Evolutionary conservation across 129 eudicot genomes (phyloP).

Genomic region (Flaveria linearis): DNA sequence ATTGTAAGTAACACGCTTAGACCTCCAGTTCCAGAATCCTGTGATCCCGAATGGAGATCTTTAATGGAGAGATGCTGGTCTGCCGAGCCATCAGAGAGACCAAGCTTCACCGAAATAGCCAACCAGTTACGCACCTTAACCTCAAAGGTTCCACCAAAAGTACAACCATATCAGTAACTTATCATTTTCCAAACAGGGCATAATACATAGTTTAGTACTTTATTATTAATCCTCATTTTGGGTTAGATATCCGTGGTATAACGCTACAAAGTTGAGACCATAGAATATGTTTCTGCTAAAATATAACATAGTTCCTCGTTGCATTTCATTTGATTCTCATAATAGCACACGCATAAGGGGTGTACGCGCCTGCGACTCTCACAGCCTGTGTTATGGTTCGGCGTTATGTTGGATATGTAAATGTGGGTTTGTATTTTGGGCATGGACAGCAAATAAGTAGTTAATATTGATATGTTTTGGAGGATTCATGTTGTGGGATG

Average conservation of each 20-base stretch:
- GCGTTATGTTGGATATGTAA: not conserved
- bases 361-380: not conserved
- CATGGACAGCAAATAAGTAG: not conserved
- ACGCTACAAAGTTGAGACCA: slow-evolving; percentile 19
- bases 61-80: slow-evolving; percentile 97
- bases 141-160: slow-evolving; percentile 65
- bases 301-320: slow-evolving; percentile 19
- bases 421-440: slow-evolving; percentile 19
- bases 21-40: slow-evolving; percentile 76
- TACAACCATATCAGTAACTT: slow-evolving; percentile 46
- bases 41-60: slow-evolving; percentile 82
- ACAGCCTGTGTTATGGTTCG: not conserved
- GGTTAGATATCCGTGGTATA: slow-evolving; percentile 13
- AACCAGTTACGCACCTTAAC: slow-evolving; percentile 70
- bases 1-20: slow-evolving; percentile 94
- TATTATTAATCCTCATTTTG: slow-evolving; percentile 2
- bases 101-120: slow-evolving; percentile 77
- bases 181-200: slow-evolving; percentile 1
- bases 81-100: slow-evolving; percentile 85
- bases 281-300: slow-evolving; percentile 28
- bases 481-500: not conserved
- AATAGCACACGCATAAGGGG: not conserved
- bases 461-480: not conserved
- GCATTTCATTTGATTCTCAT: not conserved
- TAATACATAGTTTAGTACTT: slow-evolving; percentile 23